Evolutionary conservation across 352 stramenopile genomes (phyloP), one percentile per base, ranked within the genome.

Genomic region (Phytophthora brassicae): DNA sequence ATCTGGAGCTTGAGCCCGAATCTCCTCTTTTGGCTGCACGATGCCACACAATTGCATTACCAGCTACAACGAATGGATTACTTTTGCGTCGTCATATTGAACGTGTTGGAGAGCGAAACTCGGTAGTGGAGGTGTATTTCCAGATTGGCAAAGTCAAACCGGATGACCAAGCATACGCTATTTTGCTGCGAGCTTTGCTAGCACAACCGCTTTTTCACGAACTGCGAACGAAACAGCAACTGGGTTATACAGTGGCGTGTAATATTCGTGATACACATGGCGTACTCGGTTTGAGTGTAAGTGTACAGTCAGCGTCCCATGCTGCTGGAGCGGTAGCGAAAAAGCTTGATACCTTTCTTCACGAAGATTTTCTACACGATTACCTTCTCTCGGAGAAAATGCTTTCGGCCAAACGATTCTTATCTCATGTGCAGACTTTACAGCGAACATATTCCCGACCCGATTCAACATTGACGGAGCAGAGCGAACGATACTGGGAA

Each of bases 201-300:
- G 72, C 79, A 6, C 86, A 96, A 58, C 88, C 87, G 16, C 72
- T 96, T 9, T 96, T 94, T 61, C 65, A 95, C 55, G 60, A 85
- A 26, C 72, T 96, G 23, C 83, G 88, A 43, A 96, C 88, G 6
- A 75, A 72, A 31, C 77, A 96, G 36, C 81, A 96, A 71, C 72
- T 96, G 20, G 86, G 86, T 7, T 96, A 96, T 58, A 78, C 88
- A 28, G 84, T 96, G 12, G 81, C 54, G 16, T 95, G 88, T 61
- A 84, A 70, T 20, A 68, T 90, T 47, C 78, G 84, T 14, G 83
- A 89, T 47, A 94, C 85, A 0, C 78, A 94, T 36, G 81, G 76
- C 8, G 80, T 96, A 12, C 66, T 94, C 8, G 85, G 86, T 0
- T 84, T 86, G 36, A 85, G 80, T 53, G 65, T 93, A 29, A 75